Evolutionary conservation across 768 basidiomycete species (phyloP).

Genomic region (Daedaleopsis nitida): DNA sequence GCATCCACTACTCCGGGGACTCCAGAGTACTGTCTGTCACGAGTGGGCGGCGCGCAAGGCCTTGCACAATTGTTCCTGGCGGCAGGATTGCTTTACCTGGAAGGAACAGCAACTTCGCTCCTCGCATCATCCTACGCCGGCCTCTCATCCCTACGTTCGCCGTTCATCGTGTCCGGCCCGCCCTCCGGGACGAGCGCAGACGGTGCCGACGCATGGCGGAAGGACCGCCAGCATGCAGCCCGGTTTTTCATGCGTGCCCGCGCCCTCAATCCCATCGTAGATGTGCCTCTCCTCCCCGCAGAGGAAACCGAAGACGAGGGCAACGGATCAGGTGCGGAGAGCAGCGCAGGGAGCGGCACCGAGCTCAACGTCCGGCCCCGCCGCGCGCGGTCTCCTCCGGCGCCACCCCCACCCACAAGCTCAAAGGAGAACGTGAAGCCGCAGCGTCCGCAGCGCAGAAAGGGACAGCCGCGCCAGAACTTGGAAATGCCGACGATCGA

Average conservation of each 20-base stretch:
- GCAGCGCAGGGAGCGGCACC: conserved; percentile 8
- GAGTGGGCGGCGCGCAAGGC: conserved; percentile 65
- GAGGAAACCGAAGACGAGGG: conserved; percentile 33
- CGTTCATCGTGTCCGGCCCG: conserved; percentile 45
- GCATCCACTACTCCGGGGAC: conserved; percentile 46
- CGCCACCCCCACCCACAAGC: neutral
- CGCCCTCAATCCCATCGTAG: conserved; percentile 58
- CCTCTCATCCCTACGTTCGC: conserved; percentile 75
- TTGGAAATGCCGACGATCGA: conserved; percentile 75
- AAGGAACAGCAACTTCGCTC: conserved; percentile 73
- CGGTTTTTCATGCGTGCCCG: conserved; percentile 75
- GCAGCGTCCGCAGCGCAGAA: conserved; percentile 37
- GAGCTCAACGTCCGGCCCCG: neutral
- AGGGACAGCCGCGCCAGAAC: neutral
- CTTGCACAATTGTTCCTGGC: conserved; percentile 78
- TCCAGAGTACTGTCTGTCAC: conserved; percentile 60
- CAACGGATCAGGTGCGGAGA: conserved; percentile 20
- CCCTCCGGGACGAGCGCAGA: conserved; percentile 41
- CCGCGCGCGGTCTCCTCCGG: neutral
- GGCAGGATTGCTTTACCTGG: conserved; percentile 78
- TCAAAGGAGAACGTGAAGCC: neutral
- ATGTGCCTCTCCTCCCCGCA: conserved; percentile 67
- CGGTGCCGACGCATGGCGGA: conserved; percentile 72
- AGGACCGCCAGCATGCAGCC: conserved; percentile 70
- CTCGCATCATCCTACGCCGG: conserved; percentile 76